These are phyloP conservation scores for Luvunga scandens DNA, from an alignment of 345 rosid genomes.

Conservation along the genomic window DNA sequence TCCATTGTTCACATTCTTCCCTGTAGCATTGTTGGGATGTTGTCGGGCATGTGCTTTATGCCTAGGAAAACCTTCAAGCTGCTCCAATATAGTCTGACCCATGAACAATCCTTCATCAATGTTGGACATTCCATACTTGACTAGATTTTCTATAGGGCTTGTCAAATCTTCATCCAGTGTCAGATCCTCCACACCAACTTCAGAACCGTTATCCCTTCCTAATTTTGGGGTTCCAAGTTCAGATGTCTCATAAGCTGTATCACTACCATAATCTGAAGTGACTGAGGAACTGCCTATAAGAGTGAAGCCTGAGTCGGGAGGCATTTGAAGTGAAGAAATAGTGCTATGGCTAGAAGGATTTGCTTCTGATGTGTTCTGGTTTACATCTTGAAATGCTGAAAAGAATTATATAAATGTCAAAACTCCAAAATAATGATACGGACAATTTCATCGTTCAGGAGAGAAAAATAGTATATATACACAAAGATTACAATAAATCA, in stretches of 20 bases:
- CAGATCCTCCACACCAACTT: slow-evolving; percentile 64
- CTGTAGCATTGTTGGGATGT: slow-evolving; percentile 42
- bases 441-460: not conserved
- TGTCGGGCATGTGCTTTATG: slow-evolving; percentile 49
- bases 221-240: slow-evolving; percentile 82
- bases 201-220: slow-evolving; percentile 66
- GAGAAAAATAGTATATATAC: not conserved
- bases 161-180: slow-evolving; percentile 73
- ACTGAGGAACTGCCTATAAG: slow-evolving; percentile 64
- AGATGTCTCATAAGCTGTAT: slow-evolving; percentile 89
- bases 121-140: slow-evolving; percentile 82
- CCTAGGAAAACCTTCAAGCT: slow-evolving; percentile 80
- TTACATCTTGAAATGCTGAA: slow-evolving; percentile 91
- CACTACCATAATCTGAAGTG: slow-evolving; percentile 92
- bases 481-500: not conserved
- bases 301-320: slow-evolving; percentile 51
- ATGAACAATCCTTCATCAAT: slow-evolving; percentile 94
- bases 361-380: slow-evolving; percentile 50
- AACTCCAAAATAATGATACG: slow-evolving; percentile 7
- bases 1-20: slow-evolving; percentile 54
- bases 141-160: slow-evolving; percentile 82
- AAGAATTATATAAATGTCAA: slow-evolving; percentile 14
- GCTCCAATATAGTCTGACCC: slow-evolving; percentile 94
- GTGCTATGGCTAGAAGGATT: slow-evolving; percentile 41
- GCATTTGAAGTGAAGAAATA: slow-evolving; percentile 39